These are phyloP conservation scores for Scutellaria minor DNA, from an alignment of 257 asterid species.

Conservation along the genomic window DNA sequence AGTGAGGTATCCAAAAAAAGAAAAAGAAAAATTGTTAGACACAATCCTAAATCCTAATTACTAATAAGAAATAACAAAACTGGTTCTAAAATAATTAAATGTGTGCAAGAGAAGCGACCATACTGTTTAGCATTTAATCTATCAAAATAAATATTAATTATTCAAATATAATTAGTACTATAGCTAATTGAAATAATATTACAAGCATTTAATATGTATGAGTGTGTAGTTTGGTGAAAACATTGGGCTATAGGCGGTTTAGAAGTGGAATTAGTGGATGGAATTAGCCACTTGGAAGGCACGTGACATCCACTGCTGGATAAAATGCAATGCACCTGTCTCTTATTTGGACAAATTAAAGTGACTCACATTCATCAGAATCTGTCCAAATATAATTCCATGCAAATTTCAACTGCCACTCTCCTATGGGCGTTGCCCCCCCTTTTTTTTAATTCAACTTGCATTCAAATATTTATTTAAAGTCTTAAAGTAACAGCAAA, in stretches of 20 bases:
- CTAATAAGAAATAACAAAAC: too few species aligned
- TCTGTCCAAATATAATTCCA: conserved; percentile 11
- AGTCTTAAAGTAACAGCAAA: conserved; percentile 19
- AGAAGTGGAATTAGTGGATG: not conserved
- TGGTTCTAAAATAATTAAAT: too few species aligned
- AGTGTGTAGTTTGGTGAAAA: conserved; percentile 13
- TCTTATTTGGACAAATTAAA: conserved; percentile 20
- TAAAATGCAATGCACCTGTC: conserved; percentile 23
- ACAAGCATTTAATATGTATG: too few species aligned
- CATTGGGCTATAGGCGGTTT: conserved; percentile 35
- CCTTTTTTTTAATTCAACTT: conserved; percentile 25
- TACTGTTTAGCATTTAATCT: too few species aligned
- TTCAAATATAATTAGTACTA: too few species aligned
- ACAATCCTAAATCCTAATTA: too few species aligned
- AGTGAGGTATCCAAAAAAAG: too few species aligned
- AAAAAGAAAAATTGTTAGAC: too few species aligned
- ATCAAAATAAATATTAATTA: too few species aligned
- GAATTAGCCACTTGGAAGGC: conserved; percentile 33
- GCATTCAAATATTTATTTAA: conserved; percentile 15
- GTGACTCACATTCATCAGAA: conserved; percentile 20
- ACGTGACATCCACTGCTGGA: conserved; percentile 31
- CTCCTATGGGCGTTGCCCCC: not conserved
- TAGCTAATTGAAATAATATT: too few species aligned
- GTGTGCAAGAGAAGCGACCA: too few species aligned
- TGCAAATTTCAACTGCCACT: conserved; percentile 33